These are phyloP conservation scores for Yarrowia hollandica DNA, from an alignment of 805 yeast genomes.

Conservation along the genomic window DNA sequence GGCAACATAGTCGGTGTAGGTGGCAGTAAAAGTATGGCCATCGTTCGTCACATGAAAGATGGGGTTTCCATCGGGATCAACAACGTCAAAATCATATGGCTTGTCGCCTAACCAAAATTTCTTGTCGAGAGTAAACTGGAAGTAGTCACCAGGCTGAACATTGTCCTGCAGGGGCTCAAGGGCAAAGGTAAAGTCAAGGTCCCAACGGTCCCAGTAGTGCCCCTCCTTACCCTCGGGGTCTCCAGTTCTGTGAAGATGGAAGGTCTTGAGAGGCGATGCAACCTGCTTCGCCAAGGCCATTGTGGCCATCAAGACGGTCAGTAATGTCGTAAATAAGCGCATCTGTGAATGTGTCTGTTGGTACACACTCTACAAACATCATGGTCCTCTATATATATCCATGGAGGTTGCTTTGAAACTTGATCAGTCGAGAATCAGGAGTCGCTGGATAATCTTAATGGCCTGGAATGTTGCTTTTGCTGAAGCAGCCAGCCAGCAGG, in stretches of 20 bases:
- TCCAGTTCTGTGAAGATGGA: neutral
- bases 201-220: constrained; percentile 7
- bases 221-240: constrained; percentile 5
- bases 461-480: neutral
- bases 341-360: neutral
- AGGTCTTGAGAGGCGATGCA: constrained; percentile 14
- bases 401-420: neutral
- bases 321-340: neutral
- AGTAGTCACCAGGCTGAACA: constrained; percentile 20
- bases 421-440: neutral
- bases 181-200: neutral
- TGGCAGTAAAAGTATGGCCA: neutral
- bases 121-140: constrained; percentile 10
- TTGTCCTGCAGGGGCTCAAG: constrained; percentile 2
- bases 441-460: neutral
- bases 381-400: neutral
- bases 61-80: neutral
- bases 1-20: constrained; percentile 1
- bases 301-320: constrained; percentile 11
- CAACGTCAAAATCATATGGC: constrained; percentile 20
- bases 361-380: neutral
- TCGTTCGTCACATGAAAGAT: constrained; percentile 13
- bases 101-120: constrained; percentile 5
- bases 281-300: constrained; percentile 20
- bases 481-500: neutral